Percentiles rank a stretch among this genome's conserved stretches.
Conservation (phyloP, 208 protist species). For the Endotrypanum monterogeii region DNA sequence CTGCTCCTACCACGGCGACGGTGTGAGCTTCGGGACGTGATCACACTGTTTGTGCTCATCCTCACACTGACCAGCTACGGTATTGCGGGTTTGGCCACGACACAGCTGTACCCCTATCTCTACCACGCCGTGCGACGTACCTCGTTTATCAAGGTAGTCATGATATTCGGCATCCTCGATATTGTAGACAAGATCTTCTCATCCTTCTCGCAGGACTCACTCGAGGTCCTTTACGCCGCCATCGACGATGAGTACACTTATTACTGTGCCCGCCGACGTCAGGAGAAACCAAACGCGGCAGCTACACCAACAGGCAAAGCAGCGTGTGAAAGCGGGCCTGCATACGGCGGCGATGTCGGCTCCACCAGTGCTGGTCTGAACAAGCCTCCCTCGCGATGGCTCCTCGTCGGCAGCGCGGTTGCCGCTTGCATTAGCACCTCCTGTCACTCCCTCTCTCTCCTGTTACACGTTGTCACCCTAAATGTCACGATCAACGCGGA, state of each 20-base stretch:
- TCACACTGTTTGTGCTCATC: conserved; percentile 4
- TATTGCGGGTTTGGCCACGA: conserved; percentile 4
- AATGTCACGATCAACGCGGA: conserved; percentile 95
- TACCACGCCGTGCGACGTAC: conserved; percentile 26
- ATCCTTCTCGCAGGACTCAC: conserved; percentile 90
- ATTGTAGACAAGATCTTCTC: conserved; percentile 90
- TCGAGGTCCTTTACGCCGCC: conserved; percentile 60
- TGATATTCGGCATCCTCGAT: conserved; percentile 95
- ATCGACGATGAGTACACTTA: conserved; percentile 22
- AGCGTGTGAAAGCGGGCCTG: background rate
- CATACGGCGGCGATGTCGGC: background rate
- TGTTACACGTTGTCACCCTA: conserved; percentile 89
- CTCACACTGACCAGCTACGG: conserved; percentile 16
- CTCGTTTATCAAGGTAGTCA: conserved; percentile 92
- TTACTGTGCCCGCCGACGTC: conserved; percentile 4
- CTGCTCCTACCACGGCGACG: conserved; percentile 4
- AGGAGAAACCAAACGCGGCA: background rate
- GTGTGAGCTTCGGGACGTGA: conserved; percentile 12
- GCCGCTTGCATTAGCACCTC: conserved; percentile 37
- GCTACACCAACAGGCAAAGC: background rate
- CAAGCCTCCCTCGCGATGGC: conserved; percentile 20
- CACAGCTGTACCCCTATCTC: conserved; percentile 22
- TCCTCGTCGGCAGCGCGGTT: conserved; percentile 31
- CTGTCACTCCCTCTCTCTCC: conserved; percentile 80
- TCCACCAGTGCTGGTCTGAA: background rate